Conservation (phyloP, 345 rosid genomes). For the Hirschfeldia incana region DNA sequence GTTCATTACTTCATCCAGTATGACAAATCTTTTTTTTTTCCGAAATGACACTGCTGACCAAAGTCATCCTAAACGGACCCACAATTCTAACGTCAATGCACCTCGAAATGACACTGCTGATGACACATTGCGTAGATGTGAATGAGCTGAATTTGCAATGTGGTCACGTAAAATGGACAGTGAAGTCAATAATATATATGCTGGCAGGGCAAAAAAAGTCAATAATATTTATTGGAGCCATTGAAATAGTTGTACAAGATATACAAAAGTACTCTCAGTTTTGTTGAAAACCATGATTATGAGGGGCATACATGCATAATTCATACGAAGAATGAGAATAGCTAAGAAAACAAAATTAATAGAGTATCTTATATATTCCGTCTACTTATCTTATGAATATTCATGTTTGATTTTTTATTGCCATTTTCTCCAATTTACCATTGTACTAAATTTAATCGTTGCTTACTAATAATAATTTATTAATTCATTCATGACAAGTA, state of each 20-base stretch:
- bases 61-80: constrained; percentile 33
- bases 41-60: too few relatives aligned
- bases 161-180: background rate
- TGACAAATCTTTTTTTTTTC: background rate
- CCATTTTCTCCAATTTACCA: background rate
- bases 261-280: background rate
- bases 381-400: background rate
- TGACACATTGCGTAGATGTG: constrained; percentile 13
- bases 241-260: background rate
- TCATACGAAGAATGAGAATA: background rate
- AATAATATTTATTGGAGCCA: constrained; percentile 12
- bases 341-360: background rate
- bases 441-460: background rate
- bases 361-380: too few relatives aligned
- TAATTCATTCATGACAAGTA: background rate
- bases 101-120: constrained; percentile 17
- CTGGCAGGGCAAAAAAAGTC: background rate
- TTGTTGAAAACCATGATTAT: background rate
- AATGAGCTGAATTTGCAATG: background rate
- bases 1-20: background rate
- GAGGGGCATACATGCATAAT: background rate
- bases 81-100: constrained; percentile 4
- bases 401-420: background rate
- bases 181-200: constrained; percentile 8
- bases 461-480: too few relatives aligned